Base-by-base conservation (phyloP, 2,329 filamentous ascomycete species). In the Neopestalotiopsis sp. region DNA sequence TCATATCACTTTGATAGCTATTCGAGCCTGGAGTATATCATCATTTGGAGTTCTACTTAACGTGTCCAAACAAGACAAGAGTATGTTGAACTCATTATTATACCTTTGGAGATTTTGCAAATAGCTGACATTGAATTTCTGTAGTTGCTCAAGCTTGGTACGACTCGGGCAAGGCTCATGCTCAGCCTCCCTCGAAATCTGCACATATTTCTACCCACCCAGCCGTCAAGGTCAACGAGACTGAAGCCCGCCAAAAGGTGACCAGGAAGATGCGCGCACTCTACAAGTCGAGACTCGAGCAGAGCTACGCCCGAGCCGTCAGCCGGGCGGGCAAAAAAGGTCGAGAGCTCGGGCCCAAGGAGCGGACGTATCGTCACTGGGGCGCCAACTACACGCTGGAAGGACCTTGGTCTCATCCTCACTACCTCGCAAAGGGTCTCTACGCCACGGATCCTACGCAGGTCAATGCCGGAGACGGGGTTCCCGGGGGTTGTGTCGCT, bases 281-380 rank as follows among this genome's bases (percentile, higher is more conserved):
- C n/a, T 65, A 65, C 30, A 65, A 53, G 62, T 65, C 62, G 20
- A 20, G 62, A 24, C 42, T 65, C 20, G 62, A 65, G 42, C 62
- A 65, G 62, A 65, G 42, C 62, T 65, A 49, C n/a, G 62, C 62
- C 62, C 53, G 42, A 24, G 62, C 62, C 42, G 62, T 56, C 62
- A 49, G 38, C n/a, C 62, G 62, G 9, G 62, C 62, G 32, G 45
- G 17, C 38, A 65, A 65, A 40, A 65, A 65, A 40, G 62, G 62
- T 9, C 62, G 62, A 9, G 62, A 65, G 30, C 62, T 65, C 30
- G 62, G 62, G 42, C 62, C 62, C 10, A 45, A 53, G 42, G 62
- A 32, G 62, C 53, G 38, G 42, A 65, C 30, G 24, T 49, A 49
- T n/a, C 38, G 38, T 12, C 38, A 65, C 38, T 65, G 62, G 62